Evolutionary conservation across 148 eudicot species (phyloP).

Genomic region (Mesembryanthemum crystallinum): DNA sequence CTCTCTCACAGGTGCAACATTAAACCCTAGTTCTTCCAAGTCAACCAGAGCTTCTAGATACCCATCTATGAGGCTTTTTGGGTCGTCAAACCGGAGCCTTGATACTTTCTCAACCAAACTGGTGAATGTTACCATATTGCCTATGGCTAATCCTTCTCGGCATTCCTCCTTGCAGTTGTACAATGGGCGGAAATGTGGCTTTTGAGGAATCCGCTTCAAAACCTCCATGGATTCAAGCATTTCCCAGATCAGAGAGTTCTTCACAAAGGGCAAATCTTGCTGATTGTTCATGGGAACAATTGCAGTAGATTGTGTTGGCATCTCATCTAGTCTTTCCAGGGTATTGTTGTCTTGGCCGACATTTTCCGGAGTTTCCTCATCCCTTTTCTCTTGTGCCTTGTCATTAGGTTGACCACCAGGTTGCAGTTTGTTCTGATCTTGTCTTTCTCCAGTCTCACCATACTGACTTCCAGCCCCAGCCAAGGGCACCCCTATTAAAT

Average conservation of each 20-base stretch:
- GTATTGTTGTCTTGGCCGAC: conserved; percentile 16
- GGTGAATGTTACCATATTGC: conserved; percentile 73
- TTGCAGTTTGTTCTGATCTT: conserved; percentile 5
- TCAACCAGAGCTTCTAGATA: conserved; percentile 58
- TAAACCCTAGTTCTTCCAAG: conserved; percentile 69
- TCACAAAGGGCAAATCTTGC: conserved; percentile 48
- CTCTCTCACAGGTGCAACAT: conserved; percentile 42
- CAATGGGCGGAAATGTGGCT: conserved; percentile 73
- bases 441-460: conserved; percentile 23
- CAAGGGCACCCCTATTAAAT: conserved; percentile 24
- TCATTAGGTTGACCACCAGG: conserved; percentile 21
- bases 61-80: conserved; percentile 47
- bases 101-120: conserved; percentile 49
- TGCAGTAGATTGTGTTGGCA: conserved; percentile 25
- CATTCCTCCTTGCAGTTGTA: conserved; percentile 41
- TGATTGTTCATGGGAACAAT: conserved; percentile 20
- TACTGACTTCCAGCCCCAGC: conserved; percentile 24
- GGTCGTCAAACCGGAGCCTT: conserved; percentile 40
- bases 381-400: conserved; percentile 15
- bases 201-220: conserved; percentile 60
- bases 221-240: conserved; percentile 64
- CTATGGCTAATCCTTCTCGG: conserved; percentile 87
- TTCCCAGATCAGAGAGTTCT: conserved; percentile 51
- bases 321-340: conserved; percentile 19
- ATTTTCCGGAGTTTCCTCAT: conserved; percentile 8